Evolutionary conservation across 169 alveolate genomes (phyloP), one percentile per base, ranked within the genome.

Genomic region (Cryptosporidium muris): DNA sequence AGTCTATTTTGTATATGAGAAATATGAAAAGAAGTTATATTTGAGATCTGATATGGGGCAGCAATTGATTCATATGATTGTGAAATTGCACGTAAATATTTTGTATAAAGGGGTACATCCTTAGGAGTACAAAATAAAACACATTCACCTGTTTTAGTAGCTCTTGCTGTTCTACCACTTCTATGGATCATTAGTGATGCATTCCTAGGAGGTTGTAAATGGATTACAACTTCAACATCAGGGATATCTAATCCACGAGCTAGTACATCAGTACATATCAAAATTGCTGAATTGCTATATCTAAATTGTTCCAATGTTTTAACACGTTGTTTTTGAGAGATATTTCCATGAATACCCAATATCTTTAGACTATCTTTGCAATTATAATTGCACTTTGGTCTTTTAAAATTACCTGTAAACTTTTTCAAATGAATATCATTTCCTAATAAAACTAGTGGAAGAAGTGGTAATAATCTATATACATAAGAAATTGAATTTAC

Each of bases 171-270:
- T 88, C 99, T 94, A 51, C 99, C 99, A 36, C 97, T 97, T 88
- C 99, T 91, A 89, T 97, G 99, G 42, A 97, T 94, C 91, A 97
- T 97, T 16, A 96, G 95, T 25, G 93, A 92, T 2, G 94, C 90
- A 68, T 97, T 97, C 66, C 95, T 98, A 1, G 99, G 99, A 36
- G 97, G 95, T 88, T 97, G 98, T 14, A 95, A 92, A 90, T 97
- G 97, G 40, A 98, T 92, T 9, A 98, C 99, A 94, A 97, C 94
- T 80, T 96, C 98, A 7, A 97, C 98, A 36, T 91, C 90, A 3
- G 99, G 99, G 90, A 97, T 96, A 91, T 98, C 99, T n/a, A 98
- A 92, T 6, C 99, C 99, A 80, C 99, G 91, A 12, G 99, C 95
- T 8, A 99, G 98, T 12, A 97, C 92, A 89, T 98, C 99, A 6